Evolutionary conservation across 345 rosid species (phyloP), one percentile per base, ranked within the genome.

Genomic region (Camelina sativa): DNA sequence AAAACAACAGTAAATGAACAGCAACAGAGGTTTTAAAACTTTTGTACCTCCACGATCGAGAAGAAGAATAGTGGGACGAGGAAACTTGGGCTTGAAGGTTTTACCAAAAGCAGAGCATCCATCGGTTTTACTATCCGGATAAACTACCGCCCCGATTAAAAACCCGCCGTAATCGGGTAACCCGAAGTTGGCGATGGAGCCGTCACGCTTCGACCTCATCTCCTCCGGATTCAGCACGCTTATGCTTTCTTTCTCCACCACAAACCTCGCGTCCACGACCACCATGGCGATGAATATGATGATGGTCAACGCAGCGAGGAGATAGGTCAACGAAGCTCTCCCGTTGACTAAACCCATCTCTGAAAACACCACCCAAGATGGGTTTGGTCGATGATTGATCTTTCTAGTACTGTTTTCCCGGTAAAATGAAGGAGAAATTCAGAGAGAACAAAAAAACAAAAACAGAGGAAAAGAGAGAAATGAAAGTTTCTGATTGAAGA

Each of bases 31-130:
- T 19, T 32, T 52, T 1, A 41, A 57, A 15, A 28, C 17, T 23
- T 62, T 13, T 54, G 37, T 83, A 93, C 98, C 98, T 87, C 98
- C 98, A 67, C 98, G 92, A 75, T 94, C 97, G 13, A 94, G 85
- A 16, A 94, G 97, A 3, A 94, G 84, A 62, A 91, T 78, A 62
- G 84, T 84, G 58, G 96, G 98, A 40, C 81, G 90, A 28, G 84
- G 63, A 67, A 73, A 53, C 69, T 78, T 69, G 47, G 87, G 68
- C 83, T 74, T 87, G 88, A 91, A 91, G 79, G 90, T 83, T 60
- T 80, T 87, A 65, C 81, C 83, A 74, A 91, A 91, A 63, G 85
- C 40, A 35, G 83, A 56, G 72, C 98, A 94, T 4, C 92, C 97
- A 56, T 52, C 23, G 65, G 86, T 20, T 43, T 83, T 89, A 54